Evolutionary conservation across 768 basidiomycete species (phyloP).

Genomic region (Pisolithus marmoratus): DNA sequence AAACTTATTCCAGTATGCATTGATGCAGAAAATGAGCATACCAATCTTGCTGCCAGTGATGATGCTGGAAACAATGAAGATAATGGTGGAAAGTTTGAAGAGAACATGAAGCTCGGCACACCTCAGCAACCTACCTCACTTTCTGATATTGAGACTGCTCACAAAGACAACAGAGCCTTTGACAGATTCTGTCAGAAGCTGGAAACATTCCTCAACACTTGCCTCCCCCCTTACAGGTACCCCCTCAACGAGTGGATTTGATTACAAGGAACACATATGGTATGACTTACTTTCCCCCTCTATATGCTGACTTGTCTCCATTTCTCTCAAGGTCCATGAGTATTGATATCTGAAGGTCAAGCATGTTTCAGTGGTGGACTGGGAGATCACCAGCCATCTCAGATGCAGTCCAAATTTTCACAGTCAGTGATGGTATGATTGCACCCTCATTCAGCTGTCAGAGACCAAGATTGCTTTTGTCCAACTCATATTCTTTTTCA

Average conservation of each 20-base stretch:
- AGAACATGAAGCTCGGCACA: too few relatives aligned
- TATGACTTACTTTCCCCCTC: not conserved
- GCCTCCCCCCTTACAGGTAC: too few relatives aligned
- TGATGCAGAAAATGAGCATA: not conserved
- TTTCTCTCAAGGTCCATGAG: constrained; percentile 15
- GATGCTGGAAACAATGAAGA: too few relatives aligned
- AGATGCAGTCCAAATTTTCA: constrained; percentile 27
- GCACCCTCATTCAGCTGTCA: constrained; percentile 15
- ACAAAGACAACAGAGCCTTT: too few relatives aligned
- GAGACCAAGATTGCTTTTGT: constrained; percentile 6
- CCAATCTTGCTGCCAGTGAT: not conserved
- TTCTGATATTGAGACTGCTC: too few relatives aligned
- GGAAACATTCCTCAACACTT: too few relatives aligned
- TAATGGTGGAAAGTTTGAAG: too few relatives aligned
- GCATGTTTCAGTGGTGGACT: constrained; percentile 25
- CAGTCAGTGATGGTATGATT: constrained; percentile 18
- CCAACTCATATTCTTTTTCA: constrained; percentile 19
- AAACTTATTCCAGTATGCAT: constrained; percentile 2
- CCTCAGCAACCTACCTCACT: too few relatives aligned
- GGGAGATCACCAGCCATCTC: constrained; percentile 24
- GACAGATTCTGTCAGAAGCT: too few relatives aligned
- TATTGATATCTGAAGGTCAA: constrained; percentile 21
- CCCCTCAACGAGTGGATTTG: too few relatives aligned
- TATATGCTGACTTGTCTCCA: not conserved
- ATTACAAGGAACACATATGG: too few relatives aligned